A percentile compares a stretch with the other conserved stretches of the same genome.
These are phyloP conservation scores for Saccharum officinarum DNA, from an alignment of 176 grass and related monocot genomes.

Conservation along the genomic window DNA sequence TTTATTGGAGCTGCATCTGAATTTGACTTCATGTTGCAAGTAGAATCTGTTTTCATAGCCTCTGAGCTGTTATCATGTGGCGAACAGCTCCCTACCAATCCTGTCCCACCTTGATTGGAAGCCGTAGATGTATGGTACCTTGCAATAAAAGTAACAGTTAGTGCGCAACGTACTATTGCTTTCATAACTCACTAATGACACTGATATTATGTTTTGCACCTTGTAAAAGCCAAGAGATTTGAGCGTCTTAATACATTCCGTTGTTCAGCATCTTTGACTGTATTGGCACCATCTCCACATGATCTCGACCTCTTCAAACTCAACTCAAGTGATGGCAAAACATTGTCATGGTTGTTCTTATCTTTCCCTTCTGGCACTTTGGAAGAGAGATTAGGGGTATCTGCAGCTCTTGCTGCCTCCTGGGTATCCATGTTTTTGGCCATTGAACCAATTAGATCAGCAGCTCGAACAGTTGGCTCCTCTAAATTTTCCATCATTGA, in stretches of 20 bases:
- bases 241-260: constrained; percentile 69
- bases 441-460: constrained; percentile 76
- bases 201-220: constrained; percentile 84
- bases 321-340: constrained; percentile 63
- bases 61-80: constrained; percentile 68
- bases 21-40: constrained; percentile 52
- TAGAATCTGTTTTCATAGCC: constrained; percentile 59
- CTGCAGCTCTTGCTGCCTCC: constrained; percentile 25
- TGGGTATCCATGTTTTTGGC: constrained; percentile 46
- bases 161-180: constrained; percentile 43
- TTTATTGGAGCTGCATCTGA: constrained; percentile 56
- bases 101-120: constrained; percentile 62
- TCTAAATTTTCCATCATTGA: constrained; percentile 35
- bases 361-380: constrained; percentile 47
- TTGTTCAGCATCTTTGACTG: constrained; percentile 44
- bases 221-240: constrained; percentile 64
- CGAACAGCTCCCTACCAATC: constrained; percentile 59
- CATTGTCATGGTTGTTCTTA: constrained; percentile 21
- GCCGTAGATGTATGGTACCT: constrained; percentile 73
- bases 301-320: constrained; percentile 76
- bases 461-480: constrained; percentile 50
- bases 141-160: constrained; percentile 70
- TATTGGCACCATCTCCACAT: constrained; percentile 21
- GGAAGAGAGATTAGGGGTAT: constrained; percentile 45
- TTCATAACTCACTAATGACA: constrained; percentile 41